A percentile compares a stretch with the other conserved stretches of the same genome.
These are phyloP conservation scores for Naganishia vaughanmartiniae DNA, from an alignment of 768 basidiomycete genomes.

Conservation along the genomic window DNA sequence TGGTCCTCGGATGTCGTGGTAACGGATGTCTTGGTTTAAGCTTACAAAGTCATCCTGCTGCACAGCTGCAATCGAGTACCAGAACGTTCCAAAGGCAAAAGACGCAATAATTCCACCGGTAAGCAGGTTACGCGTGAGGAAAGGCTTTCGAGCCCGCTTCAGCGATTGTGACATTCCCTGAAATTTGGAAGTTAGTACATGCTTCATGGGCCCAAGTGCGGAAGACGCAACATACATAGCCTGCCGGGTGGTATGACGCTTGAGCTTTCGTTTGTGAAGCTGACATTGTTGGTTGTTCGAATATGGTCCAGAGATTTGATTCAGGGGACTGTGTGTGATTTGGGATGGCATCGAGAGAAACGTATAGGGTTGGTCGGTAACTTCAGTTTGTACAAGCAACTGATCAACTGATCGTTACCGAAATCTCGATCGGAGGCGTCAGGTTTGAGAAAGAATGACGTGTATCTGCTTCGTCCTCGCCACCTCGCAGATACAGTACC, in stretches of 20 bases:
- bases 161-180: constrained; percentile 85
- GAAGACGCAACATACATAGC: constrained; percentile 55
- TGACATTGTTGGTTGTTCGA: constrained; percentile 5
- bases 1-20: not conserved
- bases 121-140: constrained; percentile 71
- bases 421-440: too few species aligned
- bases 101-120: constrained; percentile 69
- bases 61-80: constrained; percentile 89
- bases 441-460: too few species aligned
- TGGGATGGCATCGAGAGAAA: too few species aligned
- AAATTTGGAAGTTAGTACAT: constrained; percentile 43
- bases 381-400: too few species aligned
- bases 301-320: too few species aligned
- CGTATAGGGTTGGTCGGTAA: too few species aligned
- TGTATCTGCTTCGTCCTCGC: too few species aligned
- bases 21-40: not conserved
- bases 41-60: constrained; percentile 79
- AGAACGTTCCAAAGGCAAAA: constrained; percentile 79
- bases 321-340: too few species aligned
- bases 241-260: constrained; percentile 59
- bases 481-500: too few species aligned
- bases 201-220: constrained; percentile 52
- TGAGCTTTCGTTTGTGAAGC: constrained; percentile 43
- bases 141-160: constrained; percentile 80
- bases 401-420: too few species aligned